Base-by-base conservation (phyloP, 441 rosid species). In the Pelargonium myrrhifolium region DNA sequence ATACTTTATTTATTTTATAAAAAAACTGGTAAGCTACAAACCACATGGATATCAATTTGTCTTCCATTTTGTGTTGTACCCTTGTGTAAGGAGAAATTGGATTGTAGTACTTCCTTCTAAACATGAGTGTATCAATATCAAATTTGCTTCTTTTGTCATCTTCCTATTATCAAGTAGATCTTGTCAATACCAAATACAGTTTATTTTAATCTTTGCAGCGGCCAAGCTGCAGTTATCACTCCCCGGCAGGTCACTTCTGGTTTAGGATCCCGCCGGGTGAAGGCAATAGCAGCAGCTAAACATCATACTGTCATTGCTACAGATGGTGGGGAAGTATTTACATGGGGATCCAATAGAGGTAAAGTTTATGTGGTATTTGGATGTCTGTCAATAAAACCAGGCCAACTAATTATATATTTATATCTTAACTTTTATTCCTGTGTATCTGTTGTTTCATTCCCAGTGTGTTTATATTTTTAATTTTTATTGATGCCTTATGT, bases 271-370 rank as follows among this genome's bases (percentile, higher is more conserved):
- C 95, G 93, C 70, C 82, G 84, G 67, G 98, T 94, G 77, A 92
- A 82, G 81, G 93, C 96, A 71, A 81, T 94, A 80, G 95, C 97
- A 45, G 99, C 99, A 73, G 98, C 99, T 75, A 94, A 94, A 80
- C 99, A 94, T 79, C 99, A 94, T 80, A 87, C 98, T 55, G 91
- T 94, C 72, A 81, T 92, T 81, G 96, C 93, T 70, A 90, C 93
- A 9, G 97, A 92, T 79, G 81, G 85, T 20, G 99, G 99, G 75
- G 94, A 85, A 70, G 95, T 94, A 22, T 87, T 84, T 80, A 90
- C 99, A 9, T 94, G 99, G 98, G 99, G 99, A 76, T 94, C 98
- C 68, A 92, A 92, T 79, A 88, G 99, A 87, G 99, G 99, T 92
- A 76, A 67, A 51, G 18, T 15, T 65, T 58, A 37, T 49, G n/a